Evolutionary conservation across 345 rosid species (phyloP), one percentile per base, ranked within the genome.

Genomic region (Litchi chinensis): DNA sequence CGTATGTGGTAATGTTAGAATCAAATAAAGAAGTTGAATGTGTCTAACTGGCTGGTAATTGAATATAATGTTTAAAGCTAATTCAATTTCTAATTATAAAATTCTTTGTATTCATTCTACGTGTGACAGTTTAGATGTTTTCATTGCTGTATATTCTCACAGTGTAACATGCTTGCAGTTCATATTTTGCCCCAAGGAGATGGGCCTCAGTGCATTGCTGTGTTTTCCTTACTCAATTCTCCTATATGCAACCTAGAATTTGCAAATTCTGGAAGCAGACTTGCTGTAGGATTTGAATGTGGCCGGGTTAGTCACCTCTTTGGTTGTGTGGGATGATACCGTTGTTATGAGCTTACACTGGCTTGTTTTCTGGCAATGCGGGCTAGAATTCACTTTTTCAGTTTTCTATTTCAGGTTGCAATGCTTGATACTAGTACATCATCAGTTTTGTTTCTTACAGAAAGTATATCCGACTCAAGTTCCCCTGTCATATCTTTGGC

Each of bases 251-350:
- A 85, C 44, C 78, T 93, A 65, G 83, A 79, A 71, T 90, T 92
- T 79, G 81, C 90, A 56, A 85, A 88, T 68, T 84, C 63, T 81
- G 90, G 91, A 76, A 77, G 73, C 78, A 89, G 82, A 86, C 94
- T 95, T 77, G 93, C 89, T 54, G 95, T 93, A 40, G 98, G 95
- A 74, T 93, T 90, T 90, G 83, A 87, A 69, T 91, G 95, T 87
- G 95, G 95, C 82, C 85, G 74, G 86, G 98, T 95, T 75, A 74
- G 87, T 86, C 74, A 79, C 57, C 71, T 68, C 11, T 74, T 15
- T 63, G 6, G 15, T 64, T 66, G 78, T 66, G 24, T 65, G 40
- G 43, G 21, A 44, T 48, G 43, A 63, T 37, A 16, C 43, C 41
- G 21, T 54, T n/a, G 9, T n/a, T 13, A 21, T 40, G 15, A 63